Base-by-base conservation (phyloP, 2,329 filamentous ascomycete genomes). In the Alternaria incomplexa region DNA sequence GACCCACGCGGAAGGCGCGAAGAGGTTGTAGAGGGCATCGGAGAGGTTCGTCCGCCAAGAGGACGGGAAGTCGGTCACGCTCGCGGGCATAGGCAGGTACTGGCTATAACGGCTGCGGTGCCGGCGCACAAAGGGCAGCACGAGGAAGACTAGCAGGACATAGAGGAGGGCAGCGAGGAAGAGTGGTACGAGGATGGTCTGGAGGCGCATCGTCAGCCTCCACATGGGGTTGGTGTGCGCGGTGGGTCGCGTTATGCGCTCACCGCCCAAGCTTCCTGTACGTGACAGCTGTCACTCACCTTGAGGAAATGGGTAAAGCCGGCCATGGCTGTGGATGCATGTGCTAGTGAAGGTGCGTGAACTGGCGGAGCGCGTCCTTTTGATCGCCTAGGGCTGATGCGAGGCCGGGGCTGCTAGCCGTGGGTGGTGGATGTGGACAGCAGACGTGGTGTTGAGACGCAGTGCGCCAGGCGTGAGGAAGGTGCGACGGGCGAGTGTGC, bases 171-270 rank as follows among this genome's bases (percentile, higher is more conserved):
- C 71, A 61, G 83, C 80, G 66, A 82, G 75, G 67, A 83, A 68
- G 67, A 81, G 79, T n/a, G 83, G 83, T n/a, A 82, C 60, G 71
- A 83, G 72, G 65, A 84, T 74, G 52, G 77, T 79, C 83, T 84
- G 67, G 43, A 45, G 30, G 25, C 28, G 48, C 30, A 52, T 52
- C 48, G 48, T 52, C 48, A 52, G 48, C 48, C 28, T 52, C 28
- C 28, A 52, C 30, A 52, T 40, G 48, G 48, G 48, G 30, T 40
- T 52, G 48, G 48, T 40, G 48, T 52, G 20, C 28, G 15, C 48
- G 22, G 9, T 22, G 48, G 48, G 48, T 52, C 48, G 48, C 48
- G 17, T 52, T 13, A n/a, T 15, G 25, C 13, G 36, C 40, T 43
- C 51, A 46, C 30, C 50, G 40, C 51, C 48, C 22, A 23, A 25